Conservation (phyloP, 352 stramenopile species). For the Globisporangium cylindrosporum region DNA sequence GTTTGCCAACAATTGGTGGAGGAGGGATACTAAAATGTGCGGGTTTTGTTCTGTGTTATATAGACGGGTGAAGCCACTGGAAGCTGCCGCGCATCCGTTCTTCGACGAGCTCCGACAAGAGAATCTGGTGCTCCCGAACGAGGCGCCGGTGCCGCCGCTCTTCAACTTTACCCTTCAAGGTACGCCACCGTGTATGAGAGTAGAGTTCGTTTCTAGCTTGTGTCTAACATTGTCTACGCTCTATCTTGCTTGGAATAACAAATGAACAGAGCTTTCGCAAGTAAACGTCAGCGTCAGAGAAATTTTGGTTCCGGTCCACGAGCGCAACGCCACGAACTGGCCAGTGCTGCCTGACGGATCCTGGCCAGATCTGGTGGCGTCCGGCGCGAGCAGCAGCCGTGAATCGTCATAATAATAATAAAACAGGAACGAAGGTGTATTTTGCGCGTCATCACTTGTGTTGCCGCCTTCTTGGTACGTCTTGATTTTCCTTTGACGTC, state of each 20-base stretch:
- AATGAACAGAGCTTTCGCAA: conserved; percentile 63
- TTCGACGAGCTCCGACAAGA: conserved; percentile 97
- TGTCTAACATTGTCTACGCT: background rate
- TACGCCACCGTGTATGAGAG: conserved; percentile 18
- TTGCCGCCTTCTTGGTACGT: conserved; percentile 2
- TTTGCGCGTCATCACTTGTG: conserved; percentile 34
- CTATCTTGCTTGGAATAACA: conserved; percentile 1
- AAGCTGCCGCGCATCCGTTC: conserved; percentile 93
- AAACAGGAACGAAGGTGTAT: conserved; percentile 46
- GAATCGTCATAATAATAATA: conserved; percentile 25
- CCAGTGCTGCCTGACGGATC: conserved; percentile 64
- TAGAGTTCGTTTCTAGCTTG: background rate
- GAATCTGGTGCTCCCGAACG: conserved; percentile 80
- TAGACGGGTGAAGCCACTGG: conserved; percentile 74
- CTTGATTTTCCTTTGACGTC: conserved; percentile 8
- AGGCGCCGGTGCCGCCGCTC: conserved; percentile 74
- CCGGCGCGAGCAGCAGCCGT: conserved; percentile 20
- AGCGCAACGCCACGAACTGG: conserved; percentile 76
- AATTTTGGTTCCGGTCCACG: conserved; percentile 72
- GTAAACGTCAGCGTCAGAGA: conserved; percentile 68
- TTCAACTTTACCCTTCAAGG: conserved; percentile 95
- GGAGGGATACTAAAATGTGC: background rate
- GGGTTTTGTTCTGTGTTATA: conserved; percentile 7
- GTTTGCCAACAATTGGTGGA: background rate
- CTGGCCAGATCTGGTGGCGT: conserved; percentile 48